Percentiles rank a stretch among this genome's conserved stretches.
These are phyloP conservation scores for Phragmites australis DNA, from an alignment of 176 grass and related monocot species.

Conservation along the genomic window DNA sequence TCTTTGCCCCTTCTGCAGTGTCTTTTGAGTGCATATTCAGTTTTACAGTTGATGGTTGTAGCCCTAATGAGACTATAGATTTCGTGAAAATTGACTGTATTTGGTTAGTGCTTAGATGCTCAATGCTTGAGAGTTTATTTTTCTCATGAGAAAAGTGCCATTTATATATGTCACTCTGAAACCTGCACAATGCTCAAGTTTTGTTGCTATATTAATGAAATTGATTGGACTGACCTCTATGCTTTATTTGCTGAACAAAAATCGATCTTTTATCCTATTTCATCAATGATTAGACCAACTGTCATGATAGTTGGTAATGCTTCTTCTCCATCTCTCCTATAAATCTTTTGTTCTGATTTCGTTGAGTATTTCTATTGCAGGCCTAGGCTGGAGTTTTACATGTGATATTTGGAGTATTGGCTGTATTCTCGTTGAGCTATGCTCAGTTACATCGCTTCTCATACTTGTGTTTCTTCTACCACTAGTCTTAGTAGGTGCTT, in stretches of 20 bases:
- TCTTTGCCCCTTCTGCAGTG: not conserved
- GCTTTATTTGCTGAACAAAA: slow-evolving; percentile 28
- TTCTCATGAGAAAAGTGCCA: not conserved
- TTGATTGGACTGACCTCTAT: slow-evolving; percentile 15
- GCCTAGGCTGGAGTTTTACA: slow-evolving; percentile 87
- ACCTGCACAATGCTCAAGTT: slow-evolving; percentile 4
- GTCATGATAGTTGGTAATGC: slow-evolving; percentile 21
- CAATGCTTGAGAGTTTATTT: not conserved
- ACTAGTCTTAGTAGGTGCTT: slow-evolving; percentile 18
- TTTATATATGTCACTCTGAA: not conserved
- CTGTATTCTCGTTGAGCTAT: slow-evolving; percentile 90
- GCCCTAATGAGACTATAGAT: not conserved
- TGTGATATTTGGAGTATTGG: slow-evolving; percentile 96
- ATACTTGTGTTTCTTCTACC: slow-evolving; percentile 28
- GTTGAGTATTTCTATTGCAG: slow-evolving; percentile 50
- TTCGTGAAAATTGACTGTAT: slow-evolving; percentile 14
- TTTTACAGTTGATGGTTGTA: slow-evolving; percentile 15
- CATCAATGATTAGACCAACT: slow-evolving; percentile 11
- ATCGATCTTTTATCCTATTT: slow-evolving; percentile 15
- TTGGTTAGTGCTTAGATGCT: not conserved
- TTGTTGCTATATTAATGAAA: slow-evolving; percentile 4
- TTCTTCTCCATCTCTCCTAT: slow-evolving; percentile 10
- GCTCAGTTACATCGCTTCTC: slow-evolving; percentile 65
- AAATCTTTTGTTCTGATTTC: slow-evolving; percentile 31
- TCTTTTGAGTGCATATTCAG: slow-evolving; percentile 24